Evolutionary conservation across 176 grass and related monocot genomes (phyloP), one percentile per base, ranked within the genome.

Genomic region (Phoenix roebelenii): DNA sequence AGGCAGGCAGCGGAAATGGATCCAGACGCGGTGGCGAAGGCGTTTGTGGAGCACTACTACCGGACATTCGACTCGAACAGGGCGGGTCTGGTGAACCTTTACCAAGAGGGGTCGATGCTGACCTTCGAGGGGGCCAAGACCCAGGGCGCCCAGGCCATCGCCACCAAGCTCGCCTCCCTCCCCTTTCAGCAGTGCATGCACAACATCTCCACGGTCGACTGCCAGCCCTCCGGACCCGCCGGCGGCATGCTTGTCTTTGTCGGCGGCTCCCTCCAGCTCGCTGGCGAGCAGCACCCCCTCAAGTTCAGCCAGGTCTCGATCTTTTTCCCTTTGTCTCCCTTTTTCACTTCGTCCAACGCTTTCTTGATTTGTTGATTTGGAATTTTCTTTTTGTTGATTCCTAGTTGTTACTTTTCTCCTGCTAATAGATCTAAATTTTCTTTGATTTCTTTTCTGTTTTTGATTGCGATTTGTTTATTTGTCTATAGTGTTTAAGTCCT

Each of bases 41-140:
- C 60, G 60, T 63, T 63, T 9, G 60, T 63, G 18, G 60, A 63
- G n/a, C 60, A 63, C 60, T 63, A 63, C 32, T 63, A 63, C 60
- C 30, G 35, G 19, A 63, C 60, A 12, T 63, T 63, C 60, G 60
- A 63, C 32, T 14, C 17, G 16, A 63, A 49, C 60, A 30, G 60
- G 60, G 60, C 35, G 60, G 32, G 28, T 30, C 32, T 63, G 17
- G 60, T 7, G 6, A n/a, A 35, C 5, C 60, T 63, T 15, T 63
- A 63, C 35, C 39, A 50, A 29, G 60, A 63, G 7, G 30, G 7
- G 17, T 63, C 60, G 28, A 63, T 63, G 60, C 39, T 63, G 18
- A 63, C 35, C 32, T 63, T 63, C 30, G 60, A 63, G 32, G 60
- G 60, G 18, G 60, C 30, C 35, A 63, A 50, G 32, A 63, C 18